These are phyloP conservation scores for Yarrowia hollandica DNA, from an alignment of 805 yeast genomes.

Conservation along the genomic window DNA sequence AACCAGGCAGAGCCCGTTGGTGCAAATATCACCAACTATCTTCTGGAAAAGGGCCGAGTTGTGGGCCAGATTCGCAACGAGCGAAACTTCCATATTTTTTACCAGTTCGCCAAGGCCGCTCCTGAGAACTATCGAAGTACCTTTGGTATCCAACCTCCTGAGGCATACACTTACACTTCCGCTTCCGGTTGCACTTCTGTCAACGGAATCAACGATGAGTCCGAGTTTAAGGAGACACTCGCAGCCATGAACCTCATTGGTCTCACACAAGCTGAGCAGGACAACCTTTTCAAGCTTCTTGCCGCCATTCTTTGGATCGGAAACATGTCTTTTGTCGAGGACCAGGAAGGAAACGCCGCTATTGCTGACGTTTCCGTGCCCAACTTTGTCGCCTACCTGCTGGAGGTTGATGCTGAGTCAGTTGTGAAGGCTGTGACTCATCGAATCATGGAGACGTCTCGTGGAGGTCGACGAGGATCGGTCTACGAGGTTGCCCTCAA, in stretches of 20 bases:
- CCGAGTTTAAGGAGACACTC: conserved; percentile 77
- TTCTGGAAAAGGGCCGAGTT: conserved; percentile 92
- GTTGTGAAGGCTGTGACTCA: conserved; percentile 70
- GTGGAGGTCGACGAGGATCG: conserved; percentile 88
- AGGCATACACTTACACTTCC: conserved; percentile 85
- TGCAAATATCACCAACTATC: conserved; percentile 92
- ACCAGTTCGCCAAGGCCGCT: conserved; percentile 92
- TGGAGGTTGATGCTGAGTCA: conserved; percentile 71
- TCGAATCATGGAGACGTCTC: conserved; percentile 84
- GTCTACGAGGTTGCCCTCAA: conserved; percentile 93
- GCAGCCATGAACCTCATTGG: conserved; percentile 90
- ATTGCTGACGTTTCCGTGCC: conserved; percentile 88
- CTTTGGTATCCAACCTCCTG: conserved; percentile 92
- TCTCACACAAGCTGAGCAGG: conserved; percentile 77
- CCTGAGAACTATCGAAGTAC: conserved; percentile 76
- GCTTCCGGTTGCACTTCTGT: conserved; percentile 84
- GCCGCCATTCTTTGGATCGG: conserved; percentile 94
- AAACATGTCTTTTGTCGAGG: conserved; percentile 80
- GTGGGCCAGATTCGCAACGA: conserved; percentile 92
- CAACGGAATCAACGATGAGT: conserved; percentile 77
- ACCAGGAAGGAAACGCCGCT: conserved; percentile 80
- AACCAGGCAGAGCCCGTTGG: conserved; percentile 82
- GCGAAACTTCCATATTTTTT: conserved; percentile 95
- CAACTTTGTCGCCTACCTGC: conserved; percentile 85
- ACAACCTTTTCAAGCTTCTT: conserved; percentile 79